Conservation (phyloP, 2,329 filamentous ascomycete species). For the Emergomyces africanus region DNA sequence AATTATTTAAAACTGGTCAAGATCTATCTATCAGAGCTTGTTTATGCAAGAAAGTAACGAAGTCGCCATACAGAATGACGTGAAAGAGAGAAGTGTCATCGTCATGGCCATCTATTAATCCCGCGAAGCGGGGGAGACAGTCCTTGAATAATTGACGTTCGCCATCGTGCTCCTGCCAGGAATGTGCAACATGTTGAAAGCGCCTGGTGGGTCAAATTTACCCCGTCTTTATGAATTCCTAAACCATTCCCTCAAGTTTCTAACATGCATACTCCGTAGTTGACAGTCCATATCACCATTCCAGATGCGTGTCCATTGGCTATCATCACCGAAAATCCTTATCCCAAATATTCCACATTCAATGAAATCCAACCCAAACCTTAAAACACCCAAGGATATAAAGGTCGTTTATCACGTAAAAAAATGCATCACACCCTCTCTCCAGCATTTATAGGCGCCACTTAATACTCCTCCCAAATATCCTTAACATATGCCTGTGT, state of each 20-base stretch:
- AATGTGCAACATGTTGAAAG: neutral
- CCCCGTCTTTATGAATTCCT: neutral
- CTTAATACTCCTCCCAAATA: slow-evolving; percentile 56
- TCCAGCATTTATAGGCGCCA: neutral
- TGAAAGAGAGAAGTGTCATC: neutral
- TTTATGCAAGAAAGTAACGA: neutral
- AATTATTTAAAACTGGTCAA: neutral
- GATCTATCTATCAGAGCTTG: neutral
- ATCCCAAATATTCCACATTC: neutral
- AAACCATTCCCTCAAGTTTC: neutral
- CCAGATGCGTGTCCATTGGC: neutral
- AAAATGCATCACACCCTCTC: neutral
- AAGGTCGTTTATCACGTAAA: neutral
- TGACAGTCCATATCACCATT: neutral
- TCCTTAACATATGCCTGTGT: slow-evolving; percentile 79
- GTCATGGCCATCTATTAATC: neutral
- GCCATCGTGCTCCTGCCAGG: neutral
- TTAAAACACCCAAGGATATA: neutral
- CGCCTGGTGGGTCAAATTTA: neutral
- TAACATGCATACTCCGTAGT: neutral
- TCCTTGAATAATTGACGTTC: neutral
- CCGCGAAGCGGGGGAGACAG: neutral
- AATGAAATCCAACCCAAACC: neutral
- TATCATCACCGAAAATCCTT: neutral
- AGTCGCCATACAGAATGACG: neutral